Evolutionary conservation across 1,284 basidiomycete species (phyloP).

Genomic region (Austropuccinia psidii): DNA sequence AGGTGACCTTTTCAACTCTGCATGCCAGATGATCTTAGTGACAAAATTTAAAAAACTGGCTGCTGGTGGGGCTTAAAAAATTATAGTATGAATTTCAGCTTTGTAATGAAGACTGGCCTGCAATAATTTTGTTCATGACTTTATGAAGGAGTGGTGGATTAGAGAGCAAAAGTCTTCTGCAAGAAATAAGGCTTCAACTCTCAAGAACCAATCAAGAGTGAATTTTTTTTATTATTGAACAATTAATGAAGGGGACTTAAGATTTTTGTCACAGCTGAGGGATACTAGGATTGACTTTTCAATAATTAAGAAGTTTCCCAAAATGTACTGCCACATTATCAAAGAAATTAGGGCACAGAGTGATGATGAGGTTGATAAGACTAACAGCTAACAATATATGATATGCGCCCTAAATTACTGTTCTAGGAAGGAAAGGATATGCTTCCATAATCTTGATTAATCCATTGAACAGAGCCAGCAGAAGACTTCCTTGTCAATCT

Average conservation of each 20-base stretch:
- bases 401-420: not conserved
- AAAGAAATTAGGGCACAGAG: not conserved
- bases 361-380: constrained; percentile 6
- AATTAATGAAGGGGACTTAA: not conserved
- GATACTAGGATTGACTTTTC: not conserved
- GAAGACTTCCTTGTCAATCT: no score
- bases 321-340: not conserved
- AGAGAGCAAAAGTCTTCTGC: not conserved
- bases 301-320: not conserved
- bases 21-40: no score
- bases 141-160: no score
- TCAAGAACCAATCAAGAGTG: not conserved
- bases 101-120: no score
- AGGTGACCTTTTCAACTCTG: no score
- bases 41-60: no score
- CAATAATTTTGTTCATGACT: no score
- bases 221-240: not conserved
- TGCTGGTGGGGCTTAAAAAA: no score
- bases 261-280: not conserved
- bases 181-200: no score
- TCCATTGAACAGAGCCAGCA: no score
- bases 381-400: not conserved
- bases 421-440: not conserved
- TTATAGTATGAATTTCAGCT: no score
- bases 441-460: no score